A percentile compares a stretch with the other conserved stretches of the same genome.
These are phyloP conservation scores for Drechslera avenae DNA, from an alignment of 2,329 filamentous ascomycete species.

Conservation along the genomic window DNA sequence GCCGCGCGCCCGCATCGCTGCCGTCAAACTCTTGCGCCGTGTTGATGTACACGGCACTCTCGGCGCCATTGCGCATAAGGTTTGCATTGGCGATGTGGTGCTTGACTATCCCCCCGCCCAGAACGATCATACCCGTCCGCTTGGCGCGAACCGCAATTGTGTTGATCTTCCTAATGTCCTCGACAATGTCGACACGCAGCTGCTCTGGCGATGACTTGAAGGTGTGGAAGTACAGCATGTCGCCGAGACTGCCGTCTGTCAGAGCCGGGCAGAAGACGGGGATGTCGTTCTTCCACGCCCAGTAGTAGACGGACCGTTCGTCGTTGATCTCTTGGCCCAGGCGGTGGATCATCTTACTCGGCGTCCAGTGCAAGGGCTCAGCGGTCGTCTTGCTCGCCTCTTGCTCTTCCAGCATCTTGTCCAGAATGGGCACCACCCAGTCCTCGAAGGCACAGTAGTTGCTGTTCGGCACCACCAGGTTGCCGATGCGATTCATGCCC, in stretches of 20 bases:
- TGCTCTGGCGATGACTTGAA: slow-evolving; percentile 85
- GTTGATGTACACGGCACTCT: slow-evolving; percentile 97
- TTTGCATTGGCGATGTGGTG: slow-evolving; percentile 98
- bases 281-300: slow-evolving; percentile 96
- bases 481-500: slow-evolving; percentile 94
- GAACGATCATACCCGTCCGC: slow-evolving; percentile 89
- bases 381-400: slow-evolving; percentile 73
- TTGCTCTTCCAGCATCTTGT: slow-evolving; percentile 91
- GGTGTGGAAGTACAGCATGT: slow-evolving; percentile 99
- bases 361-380: slow-evolving; percentile 85
- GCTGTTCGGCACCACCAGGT: slow-evolving; percentile 91
- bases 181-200: slow-evolving; percentile 86
- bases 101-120: slow-evolving; percentile 94
- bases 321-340: slow-evolving; percentile 94
- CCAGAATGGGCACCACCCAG: slow-evolving; percentile 95
- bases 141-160: slow-evolving; percentile 87
- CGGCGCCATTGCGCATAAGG: slow-evolving; percentile 95
- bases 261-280: slow-evolving; percentile 96
- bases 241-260: slow-evolving; percentile 91
- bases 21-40: slow-evolving; percentile 97
- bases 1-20: slow-evolving; percentile 90
- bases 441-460: slow-evolving; percentile 99
- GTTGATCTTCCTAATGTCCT: slow-evolving; percentile 92
- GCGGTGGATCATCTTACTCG: slow-evolving; percentile 86
- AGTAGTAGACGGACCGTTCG: slow-evolving; percentile 91